Base-by-base conservation (phyloP, 176 grass and related monocot genomes). In the Triticum monococcum region DNA sequence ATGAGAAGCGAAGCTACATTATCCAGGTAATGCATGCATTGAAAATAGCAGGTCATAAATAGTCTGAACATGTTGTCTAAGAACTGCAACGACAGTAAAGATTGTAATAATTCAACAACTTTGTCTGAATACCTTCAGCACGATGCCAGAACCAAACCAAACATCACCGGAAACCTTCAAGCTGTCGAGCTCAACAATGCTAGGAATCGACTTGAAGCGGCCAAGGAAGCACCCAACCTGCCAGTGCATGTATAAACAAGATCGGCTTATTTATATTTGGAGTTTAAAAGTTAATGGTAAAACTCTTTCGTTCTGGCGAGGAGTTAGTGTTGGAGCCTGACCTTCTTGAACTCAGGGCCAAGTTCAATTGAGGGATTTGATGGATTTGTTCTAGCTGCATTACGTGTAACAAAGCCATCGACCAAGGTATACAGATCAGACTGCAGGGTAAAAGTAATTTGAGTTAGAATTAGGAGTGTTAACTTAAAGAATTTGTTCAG, bases 311-410 rank as follows among this genome's bases (percentile, higher is more conserved):
- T 35, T 64, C 8, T 43, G 5, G 40, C 2, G 9, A 43, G 9
- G 17, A 91, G 50, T 71, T 16, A 77, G 46, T 82, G 35, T 63
- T 41, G 33, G 35, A 69, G 46, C 23, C 45, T 80, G 9, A 98
- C 93, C 96, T 96, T 98, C 65, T 94, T 98, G 67, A 98, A 98
- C 86, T 98, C 93, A 68, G 96, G 93, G 38, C 96, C 96, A 8
- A 98, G 78, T 38, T 96, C 90, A 88, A 96, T 94, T 17, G 92
- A 80, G 75, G 96, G 96, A 64, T 98, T 98, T 88, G 90, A 84
- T 74, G 90, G 85, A 41, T 94, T 92, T 89, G 81, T 37, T 87
- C 93, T 98, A 2, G 88, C 86, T 73, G 88, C 11, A 61, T 96
- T 98, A 18, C 96, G 92, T 75, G 89, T 90, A 72, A 98, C 90